These are phyloP conservation scores for Nicotiana knightiana DNA, from an alignment of 257 asterid genomes.

Conservation along the genomic window DNA sequence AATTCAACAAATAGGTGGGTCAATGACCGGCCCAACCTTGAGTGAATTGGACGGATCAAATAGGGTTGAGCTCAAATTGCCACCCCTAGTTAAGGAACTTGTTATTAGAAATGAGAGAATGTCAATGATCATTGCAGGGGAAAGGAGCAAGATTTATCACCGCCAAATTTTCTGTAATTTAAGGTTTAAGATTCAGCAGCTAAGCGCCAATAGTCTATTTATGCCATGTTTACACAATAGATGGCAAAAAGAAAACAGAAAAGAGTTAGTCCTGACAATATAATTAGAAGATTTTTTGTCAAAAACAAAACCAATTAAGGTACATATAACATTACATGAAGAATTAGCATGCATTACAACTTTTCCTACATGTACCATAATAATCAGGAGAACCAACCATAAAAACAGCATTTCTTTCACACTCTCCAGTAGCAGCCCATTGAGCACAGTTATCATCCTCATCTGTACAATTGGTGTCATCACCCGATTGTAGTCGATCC, in stretches of 20 bases:
- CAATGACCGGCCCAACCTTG: too few relatives aligned
- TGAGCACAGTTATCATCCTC: slow-evolving; percentile 73
- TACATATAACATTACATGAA: not conserved
- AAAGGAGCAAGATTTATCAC: not conserved
- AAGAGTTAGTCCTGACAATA: not conserved
- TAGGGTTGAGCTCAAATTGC: too few relatives aligned
- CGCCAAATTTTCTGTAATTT: too few relatives aligned
- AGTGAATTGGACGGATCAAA: too few relatives aligned
- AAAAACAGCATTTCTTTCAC: slow-evolving; percentile 62
- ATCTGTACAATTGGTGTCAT: slow-evolving; percentile 47
- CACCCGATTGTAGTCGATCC: slow-evolving; percentile 18
- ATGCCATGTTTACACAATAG: not conserved
- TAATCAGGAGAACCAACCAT: slow-evolving; percentile 89
- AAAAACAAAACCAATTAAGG: not conserved
- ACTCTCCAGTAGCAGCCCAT: slow-evolving; percentile 92
- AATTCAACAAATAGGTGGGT: too few relatives aligned
- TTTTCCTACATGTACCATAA: slow-evolving; percentile 85
- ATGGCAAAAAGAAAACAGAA: not conserved
- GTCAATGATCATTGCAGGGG: not conserved
- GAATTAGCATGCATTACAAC: slow-evolving; percentile 64
- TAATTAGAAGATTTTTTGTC: not conserved
- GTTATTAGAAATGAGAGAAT: not conserved
- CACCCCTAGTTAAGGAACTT: not conserved
- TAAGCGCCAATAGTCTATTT: not conserved
- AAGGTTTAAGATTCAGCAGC: not conserved